Evolutionary conservation across 371 early-diverging fungal species (phyloP), one percentile per base, ranked within the genome.

Genomic region (Gilbertella persicaria): DNA sequence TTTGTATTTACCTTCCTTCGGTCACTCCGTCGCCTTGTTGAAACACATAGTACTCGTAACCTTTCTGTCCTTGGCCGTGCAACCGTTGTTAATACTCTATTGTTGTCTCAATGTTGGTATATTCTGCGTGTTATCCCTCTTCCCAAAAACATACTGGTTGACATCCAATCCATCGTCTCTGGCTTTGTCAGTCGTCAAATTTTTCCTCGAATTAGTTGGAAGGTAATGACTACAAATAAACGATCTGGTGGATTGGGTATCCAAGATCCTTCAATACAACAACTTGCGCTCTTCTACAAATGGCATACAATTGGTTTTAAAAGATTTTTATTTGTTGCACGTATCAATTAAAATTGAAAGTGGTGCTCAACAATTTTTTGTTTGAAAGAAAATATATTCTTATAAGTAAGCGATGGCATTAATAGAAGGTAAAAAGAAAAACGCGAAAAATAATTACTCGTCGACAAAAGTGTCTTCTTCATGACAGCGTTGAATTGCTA

Each of bases 91-190:
- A 51, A 51, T 25, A 17, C 30, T 16, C 33, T 51, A 17, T 20
- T 51, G 14, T 35, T 42, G 21, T 58, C 63, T 1, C 36, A 41
- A 9, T 29, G 57, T 9, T 69, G 66, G 66, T 61, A 65, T 41
- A 28, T 63, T 9, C 19, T 60, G 0, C 42, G 66, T n/a, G 42
- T 62, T 1, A 47, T 41, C 36, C 17, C 37, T 13, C 36, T 53
- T 4, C 35, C 66, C 10, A 19, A 3, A 8, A 3, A 5, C 0
- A 46, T 14, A 0, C 45, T 61, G 9, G 16, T 19, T 1, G 7
- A 14, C 2, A 23, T 61, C 5, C 38, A 30, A 3, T 43, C 50
- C 1, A 24, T 50, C 6, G 45, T 43, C 23, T 21, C 26, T 21
- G 17, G 30, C 29, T 61, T 55, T 41, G 9, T 61, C 6, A 35